Evolutionary conservation across 2,329 filamentous ascomycete genomes (phyloP), one percentile per base, ranked within the genome.

Genomic region (Alternaria novae-zelandiae): DNA sequence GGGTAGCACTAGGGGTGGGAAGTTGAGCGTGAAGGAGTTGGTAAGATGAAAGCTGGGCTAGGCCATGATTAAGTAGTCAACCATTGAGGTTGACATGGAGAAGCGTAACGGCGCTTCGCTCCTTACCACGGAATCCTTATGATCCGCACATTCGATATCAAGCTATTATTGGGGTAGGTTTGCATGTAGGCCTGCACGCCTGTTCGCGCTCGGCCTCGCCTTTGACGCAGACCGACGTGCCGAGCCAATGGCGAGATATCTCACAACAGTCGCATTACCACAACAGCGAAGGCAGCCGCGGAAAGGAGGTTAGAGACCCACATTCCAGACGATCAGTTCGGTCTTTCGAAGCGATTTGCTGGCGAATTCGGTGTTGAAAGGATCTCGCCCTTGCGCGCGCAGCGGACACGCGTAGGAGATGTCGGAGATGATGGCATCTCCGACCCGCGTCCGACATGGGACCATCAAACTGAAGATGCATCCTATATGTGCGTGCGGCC

Each of bases 131-230:
- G 21, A 17, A 26, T 44, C 23, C 15, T 23, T 54, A 7, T n/a
- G 21, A 26, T 44, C 23, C 15, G 53, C 41, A 23, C 6, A 41
- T 36, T 20, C 8, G 13, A 53, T 13, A 36, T 13, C 30, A 20
- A 30, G 49, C 41, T 30, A 23, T 32, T 43, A 54, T 54, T 21
- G 36, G 32, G 51, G 51, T 25, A 30, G n/a, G 43, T 44, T 57
- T 21, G 44, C 25, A 32, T 11, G 43, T 47, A 49, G 12, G 21
- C 32, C 11, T 55, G 53, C 28, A 49, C 10, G 21, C 32, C 15
- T 55, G 53, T 23, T 44, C 54, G 43, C 25, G 26, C 54, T 57
- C 54, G 54, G 54, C 44, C 44, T 57, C 54, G 54, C 43, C 54
- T 21, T 47, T 20, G 20, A 23, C 15, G 30, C 25, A 57, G 54